Evolutionary conservation across 1,284 basidiomycete genomes (phyloP), one percentile per base, ranked within the genome.

Genomic region (Marasmius oreades): DNA sequence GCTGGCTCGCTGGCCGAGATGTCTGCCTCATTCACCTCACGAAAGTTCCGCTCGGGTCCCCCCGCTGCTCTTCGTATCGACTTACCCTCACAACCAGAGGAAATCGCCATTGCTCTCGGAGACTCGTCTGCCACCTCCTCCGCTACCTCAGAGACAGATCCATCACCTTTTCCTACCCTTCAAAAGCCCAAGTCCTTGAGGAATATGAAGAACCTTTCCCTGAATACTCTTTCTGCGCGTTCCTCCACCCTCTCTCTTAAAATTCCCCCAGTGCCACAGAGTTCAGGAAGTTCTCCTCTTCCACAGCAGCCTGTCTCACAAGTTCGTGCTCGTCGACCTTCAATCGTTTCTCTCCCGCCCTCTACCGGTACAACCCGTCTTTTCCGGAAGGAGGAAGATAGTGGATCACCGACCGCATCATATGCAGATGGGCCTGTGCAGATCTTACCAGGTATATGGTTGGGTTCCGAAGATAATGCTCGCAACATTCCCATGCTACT

Each of bases 401-500:
- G 69, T 24, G 78, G 79, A 50, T 50, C 47, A 2, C 78, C 82
- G 10, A 73, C 82, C 18, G 73, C 80, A 4, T 90, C 94, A 2
- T 98, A 98, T 69, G 73, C 79, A 6, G 80, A 91, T 64, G 95
- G 96, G 1, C 96, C 95, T 22, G 77, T 92, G 42, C 89, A 98
- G 71, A 80, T 98, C 62, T 77, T 98, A 31, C 95, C 95, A 1
- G 88, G 90, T 44, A 80, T 98, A 53, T 98, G 88, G 84, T 81
- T 98, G 7, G 96, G 95, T 56, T 93, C 93, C 48, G 95, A 98
- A 70, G 93, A 96, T 70, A 96, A 96, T 62, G 92, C 92, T 33
- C 82, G 85, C 54, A 88, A 95, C 70, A 89, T 86, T 81, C 74
- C 76, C 44, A 76, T 77, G 48, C 82, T 95, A 56, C 69, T 81